These are phyloP conservation scores for Phellinidium pouzarii DNA, from an alignment of 1,284 basidiomycete species.

Conservation along the genomic window DNA sequence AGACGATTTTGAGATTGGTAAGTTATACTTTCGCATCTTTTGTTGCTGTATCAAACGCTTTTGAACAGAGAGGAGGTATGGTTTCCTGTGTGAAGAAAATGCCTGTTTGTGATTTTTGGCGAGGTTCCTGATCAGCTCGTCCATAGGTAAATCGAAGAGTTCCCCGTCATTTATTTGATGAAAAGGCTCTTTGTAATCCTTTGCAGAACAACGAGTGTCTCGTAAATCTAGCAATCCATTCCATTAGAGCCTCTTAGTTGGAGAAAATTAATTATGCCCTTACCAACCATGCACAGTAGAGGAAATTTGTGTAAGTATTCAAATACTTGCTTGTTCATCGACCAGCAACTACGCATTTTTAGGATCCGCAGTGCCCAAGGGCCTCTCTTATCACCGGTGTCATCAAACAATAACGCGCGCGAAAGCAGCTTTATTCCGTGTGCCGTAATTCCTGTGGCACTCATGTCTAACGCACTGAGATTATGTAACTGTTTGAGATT, in stretches of 20 bases:
- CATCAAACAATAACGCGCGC: conserved; percentile 29
- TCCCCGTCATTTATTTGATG: neutral
- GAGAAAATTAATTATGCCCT: conserved; percentile 18
- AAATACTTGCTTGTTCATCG: conserved; percentile 37
- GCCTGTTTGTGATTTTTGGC: neutral
- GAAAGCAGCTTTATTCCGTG: conserved; percentile 44
- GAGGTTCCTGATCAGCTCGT: conserved; percentile 4
- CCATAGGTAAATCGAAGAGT: conserved; percentile 4
- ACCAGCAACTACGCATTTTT: conserved; percentile 39
- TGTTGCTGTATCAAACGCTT: neutral
- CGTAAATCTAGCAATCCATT: conserved; percentile 10
- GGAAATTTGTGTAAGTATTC: conserved; percentile 38
- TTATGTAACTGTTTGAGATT: conserved; percentile 43
- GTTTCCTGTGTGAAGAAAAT: conserved; percentile 4
- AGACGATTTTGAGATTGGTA: neutral
- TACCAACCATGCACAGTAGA: conserved; percentile 51
- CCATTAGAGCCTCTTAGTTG: neutral
- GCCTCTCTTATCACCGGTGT: conserved; percentile 31
- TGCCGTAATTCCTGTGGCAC: conserved; percentile 42
- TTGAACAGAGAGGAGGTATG: conserved; percentile 3
- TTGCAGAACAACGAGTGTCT: conserved; percentile 4
- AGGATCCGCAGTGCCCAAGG: conserved; percentile 55
- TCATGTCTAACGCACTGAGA: conserved; percentile 56
- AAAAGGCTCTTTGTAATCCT: conserved; percentile 8
- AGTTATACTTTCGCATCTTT: neutral